Evolutionary conservation across 768 basidiomycete genomes (phyloP).

Genomic region (Termitomyces titanicus): DNA sequence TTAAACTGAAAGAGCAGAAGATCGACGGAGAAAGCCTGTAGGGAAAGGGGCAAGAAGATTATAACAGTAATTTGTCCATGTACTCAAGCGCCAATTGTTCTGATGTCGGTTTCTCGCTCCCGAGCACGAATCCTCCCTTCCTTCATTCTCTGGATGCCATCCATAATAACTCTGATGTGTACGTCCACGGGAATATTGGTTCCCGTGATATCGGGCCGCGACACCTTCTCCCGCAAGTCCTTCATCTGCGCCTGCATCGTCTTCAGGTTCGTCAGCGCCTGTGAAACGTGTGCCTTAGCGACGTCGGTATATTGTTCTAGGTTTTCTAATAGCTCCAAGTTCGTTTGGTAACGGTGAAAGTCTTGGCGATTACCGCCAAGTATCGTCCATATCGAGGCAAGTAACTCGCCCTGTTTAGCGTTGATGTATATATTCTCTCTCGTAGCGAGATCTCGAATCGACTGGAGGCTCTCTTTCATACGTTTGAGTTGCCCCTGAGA

Average conservation of each 20-base stretch:
- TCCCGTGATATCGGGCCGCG: slow-evolving; percentile 42
- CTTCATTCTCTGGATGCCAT: slow-evolving; percentile 40
- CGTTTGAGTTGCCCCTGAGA: slow-evolving; percentile 37
- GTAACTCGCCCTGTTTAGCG: slow-evolving; percentile 31
- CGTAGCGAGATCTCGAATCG: slow-evolving; percentile 36
- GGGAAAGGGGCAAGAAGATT: neutral
- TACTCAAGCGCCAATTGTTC: slow-evolving; percentile 9
- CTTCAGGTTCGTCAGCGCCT: slow-evolving; percentile 40
- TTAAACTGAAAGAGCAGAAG: no score
- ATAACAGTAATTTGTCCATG: neutral
- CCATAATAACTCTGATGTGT: slow-evolving; percentile 47
- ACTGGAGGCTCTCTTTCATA: slow-evolving; percentile 38
- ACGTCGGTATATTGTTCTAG: slow-evolving; percentile 38
- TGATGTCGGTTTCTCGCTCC: slow-evolving; percentile 22
- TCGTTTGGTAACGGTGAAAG: slow-evolving; percentile 28
- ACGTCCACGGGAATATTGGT: slow-evolving; percentile 46
- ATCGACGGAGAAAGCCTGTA: neutral
- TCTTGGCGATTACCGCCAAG: slow-evolving; percentile 41
- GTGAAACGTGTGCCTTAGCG: slow-evolving; percentile 43
- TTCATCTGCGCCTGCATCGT: slow-evolving; percentile 50
- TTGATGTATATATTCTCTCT: slow-evolving; percentile 36
- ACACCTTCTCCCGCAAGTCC: slow-evolving; percentile 45
- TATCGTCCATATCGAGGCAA: slow-evolving; percentile 47
- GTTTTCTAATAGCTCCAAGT: slow-evolving; percentile 34
- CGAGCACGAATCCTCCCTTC: slow-evolving; percentile 33